Conservation (phyloP, 2,329 filamentous ascomycete species). For the Exserohilum turcica region DNA sequence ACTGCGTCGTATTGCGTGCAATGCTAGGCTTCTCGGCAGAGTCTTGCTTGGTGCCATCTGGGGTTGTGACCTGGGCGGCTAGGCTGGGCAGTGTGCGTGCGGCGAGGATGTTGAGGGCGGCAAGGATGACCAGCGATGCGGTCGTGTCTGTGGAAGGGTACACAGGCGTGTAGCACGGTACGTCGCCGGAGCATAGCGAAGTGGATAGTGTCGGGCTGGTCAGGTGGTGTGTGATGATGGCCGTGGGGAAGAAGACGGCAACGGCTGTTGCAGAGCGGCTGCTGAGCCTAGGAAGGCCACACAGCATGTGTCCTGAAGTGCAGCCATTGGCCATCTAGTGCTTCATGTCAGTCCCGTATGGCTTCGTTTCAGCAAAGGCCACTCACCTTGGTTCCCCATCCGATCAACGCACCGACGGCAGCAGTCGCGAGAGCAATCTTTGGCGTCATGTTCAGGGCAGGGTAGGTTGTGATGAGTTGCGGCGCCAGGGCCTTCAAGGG, state of each 20-base stretch:
- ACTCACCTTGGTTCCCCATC: slow-evolving; percentile 59
- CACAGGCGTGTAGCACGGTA: slow-evolving; percentile 55
- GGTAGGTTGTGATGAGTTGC: slow-evolving; percentile 53
- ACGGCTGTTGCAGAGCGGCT: slow-evolving; percentile 56
- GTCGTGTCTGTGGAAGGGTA: slow-evolving; percentile 46
- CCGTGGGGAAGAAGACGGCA: slow-evolving; percentile 43
- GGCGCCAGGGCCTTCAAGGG: slow-evolving; percentile 52
- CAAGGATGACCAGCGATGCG: slow-evolving; percentile 45
- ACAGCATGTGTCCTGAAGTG: slow-evolving; percentile 62
- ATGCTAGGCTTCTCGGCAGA: slow-evolving; percentile 2
- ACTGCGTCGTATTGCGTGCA: slow-evolving; percentile 48
- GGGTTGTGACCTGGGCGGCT: slow-evolving; percentile 17
- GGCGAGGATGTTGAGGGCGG: slow-evolving; percentile 33
- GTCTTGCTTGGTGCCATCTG: slow-evolving; percentile 13
- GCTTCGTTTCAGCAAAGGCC: not conserved
- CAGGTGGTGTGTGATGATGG: slow-evolving; percentile 46
- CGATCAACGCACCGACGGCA: slow-evolving; percentile 53
- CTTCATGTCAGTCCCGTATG: slow-evolving; percentile 12
- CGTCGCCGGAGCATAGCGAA: slow-evolving; percentile 41
- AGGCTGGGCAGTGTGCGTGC: slow-evolving; percentile 30
- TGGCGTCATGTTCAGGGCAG: slow-evolving; percentile 43
- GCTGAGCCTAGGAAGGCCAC: slow-evolving; percentile 57
- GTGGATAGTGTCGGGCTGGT: slow-evolving; percentile 49
- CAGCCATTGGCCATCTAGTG: slow-evolving; percentile 51
- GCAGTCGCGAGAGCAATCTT: slow-evolving; percentile 47